Conservation (phyloP, 768 basidiomycete species). For the Cystofilobasidium capitatum region DNA sequence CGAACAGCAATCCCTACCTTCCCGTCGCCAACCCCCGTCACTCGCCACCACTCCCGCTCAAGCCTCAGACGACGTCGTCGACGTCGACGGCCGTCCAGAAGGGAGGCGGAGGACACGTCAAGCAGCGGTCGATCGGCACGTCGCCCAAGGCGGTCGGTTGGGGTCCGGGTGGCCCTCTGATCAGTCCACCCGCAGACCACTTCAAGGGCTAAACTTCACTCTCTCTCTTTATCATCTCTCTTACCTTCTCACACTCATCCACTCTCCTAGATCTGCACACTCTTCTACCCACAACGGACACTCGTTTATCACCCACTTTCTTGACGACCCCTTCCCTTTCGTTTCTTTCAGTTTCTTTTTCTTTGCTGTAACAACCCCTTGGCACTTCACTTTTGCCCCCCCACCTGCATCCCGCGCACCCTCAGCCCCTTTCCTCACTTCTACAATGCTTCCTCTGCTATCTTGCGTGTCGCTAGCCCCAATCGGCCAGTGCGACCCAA, state of each 20-base stretch:
- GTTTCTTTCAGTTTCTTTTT: not conserved
- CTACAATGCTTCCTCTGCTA: no score
- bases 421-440: no score
- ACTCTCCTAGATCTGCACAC: not conserved
- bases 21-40: constrained; percentile 3
- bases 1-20: constrained; percentile 1
- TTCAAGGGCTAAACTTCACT: not conserved
- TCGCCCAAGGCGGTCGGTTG: constrained; percentile 19
- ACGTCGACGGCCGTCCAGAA: constrained; percentile 32
- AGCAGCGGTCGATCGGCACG: constrained; percentile 36
- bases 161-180: constrained; percentile 22
- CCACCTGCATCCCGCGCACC: no score
- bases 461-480: no score
- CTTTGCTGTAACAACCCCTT: not conserved
- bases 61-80: constrained; percentile 20
- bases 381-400: not conserved
- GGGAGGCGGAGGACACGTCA: constrained; percentile 35
- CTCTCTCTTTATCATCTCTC: not conserved
- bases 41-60: not conserved
- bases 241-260: not conserved
- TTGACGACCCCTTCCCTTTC: not conserved
- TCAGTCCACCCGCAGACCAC: constrained; percentile 9
- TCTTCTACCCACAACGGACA: not conserved
- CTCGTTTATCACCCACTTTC: no score
- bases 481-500: no score